These are phyloP conservation scores for Trichoderma koningii DNA, from an alignment of 2,329 filamentous ascomycete genomes.

Conservation along the genomic window DNA sequence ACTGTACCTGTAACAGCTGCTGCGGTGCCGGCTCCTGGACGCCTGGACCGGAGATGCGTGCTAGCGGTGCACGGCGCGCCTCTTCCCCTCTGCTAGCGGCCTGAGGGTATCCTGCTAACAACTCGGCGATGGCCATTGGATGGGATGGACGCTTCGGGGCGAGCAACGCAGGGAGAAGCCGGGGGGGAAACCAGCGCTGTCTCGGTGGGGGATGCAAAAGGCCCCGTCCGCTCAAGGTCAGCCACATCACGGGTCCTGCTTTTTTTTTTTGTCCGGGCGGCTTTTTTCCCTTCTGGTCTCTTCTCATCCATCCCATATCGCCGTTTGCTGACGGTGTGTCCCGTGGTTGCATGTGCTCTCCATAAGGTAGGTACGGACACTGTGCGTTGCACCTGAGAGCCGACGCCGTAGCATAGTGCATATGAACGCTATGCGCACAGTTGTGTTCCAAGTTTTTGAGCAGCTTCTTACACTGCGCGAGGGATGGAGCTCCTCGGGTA, in stretches of 20 bases:
- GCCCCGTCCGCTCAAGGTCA: neutral
- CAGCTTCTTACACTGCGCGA: neutral
- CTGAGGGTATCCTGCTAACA: neutral
- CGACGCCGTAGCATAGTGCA: slow-evolving; percentile 7
- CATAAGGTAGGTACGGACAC: neutral
- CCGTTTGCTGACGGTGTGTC: too few relatives aligned
- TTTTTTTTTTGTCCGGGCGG: neutral
- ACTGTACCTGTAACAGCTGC: too few relatives aligned
- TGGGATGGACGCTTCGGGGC: neutral
- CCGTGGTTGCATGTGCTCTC: too few relatives aligned
- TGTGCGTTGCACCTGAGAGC: neutral
- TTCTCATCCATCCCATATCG: too few relatives aligned
- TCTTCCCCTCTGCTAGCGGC: neutral
- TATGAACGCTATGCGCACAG: neutral
- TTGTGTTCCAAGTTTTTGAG: neutral
- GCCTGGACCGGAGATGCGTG: neutral
- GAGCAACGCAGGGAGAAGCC: slow-evolving; percentile 14
- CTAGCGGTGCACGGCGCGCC: neutral
- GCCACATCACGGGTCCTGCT: slow-evolving; percentile 2
- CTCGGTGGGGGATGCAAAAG: slow-evolving; percentile 16
- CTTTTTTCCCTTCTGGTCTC: neutral
- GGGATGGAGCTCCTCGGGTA: slow-evolving; percentile 22
- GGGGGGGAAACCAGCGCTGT: neutral
- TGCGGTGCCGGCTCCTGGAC: slow-evolving; percentile 6
- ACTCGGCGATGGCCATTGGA: neutral